Base-by-base conservation (phyloP, 1,284 basidiomycete genomes). In the Puccinia triticina region DNA sequence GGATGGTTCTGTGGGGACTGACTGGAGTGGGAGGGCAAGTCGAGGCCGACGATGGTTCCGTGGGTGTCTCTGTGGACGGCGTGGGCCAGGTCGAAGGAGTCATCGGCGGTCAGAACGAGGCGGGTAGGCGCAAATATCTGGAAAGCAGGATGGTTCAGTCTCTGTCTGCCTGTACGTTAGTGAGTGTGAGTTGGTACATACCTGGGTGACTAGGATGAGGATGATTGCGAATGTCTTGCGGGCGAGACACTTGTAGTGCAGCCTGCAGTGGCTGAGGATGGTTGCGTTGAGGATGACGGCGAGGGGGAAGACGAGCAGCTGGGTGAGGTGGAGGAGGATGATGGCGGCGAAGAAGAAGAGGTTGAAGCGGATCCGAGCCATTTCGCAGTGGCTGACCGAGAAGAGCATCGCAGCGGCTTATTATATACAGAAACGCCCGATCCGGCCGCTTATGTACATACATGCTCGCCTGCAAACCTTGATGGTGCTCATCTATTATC, bases 331-430 rank as follows among this genome's bases (percentile, higher is more conserved):
- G 2, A 79, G 32, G 40, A 71, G 16, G 46, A 71, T 34, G 64
- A 71, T 37, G 21, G 64, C 71, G 21, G 18, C 23, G 48, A 79
- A 71, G 50, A 79, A 79, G 29, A 50, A 69, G 21, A n/a, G 4
- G 77, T 79, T 79, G 34, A 79, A 79, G 10, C 12, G 53, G 66
- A 79, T 71, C n/a, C n/a, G n/a, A n/a, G n/a, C n/a, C n/a, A n/a
- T n/a, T n/a, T n/a, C n/a, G n/a, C n/a, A n/a, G n/a, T n/a, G n/a
- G n/a, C n/a, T n/a, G n/a, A n/a, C n/a, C n/a, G n/a, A n/a, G n/a
- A n/a, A n/a, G n/a, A n/a, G n/a, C n/a, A n/a, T n/a, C n/a, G n/a
- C n/a, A n/a, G n/a, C n/a, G n/a, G n/a, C n/a, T n/a, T n/a, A n/a
- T n/a, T n/a, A n/a, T n/a, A n/a, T n/a, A n/a, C n/a, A n/a, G n/a